Conservation (phyloP, 352 stramenopile species). For the Phytopythium sindhum region DNA sequence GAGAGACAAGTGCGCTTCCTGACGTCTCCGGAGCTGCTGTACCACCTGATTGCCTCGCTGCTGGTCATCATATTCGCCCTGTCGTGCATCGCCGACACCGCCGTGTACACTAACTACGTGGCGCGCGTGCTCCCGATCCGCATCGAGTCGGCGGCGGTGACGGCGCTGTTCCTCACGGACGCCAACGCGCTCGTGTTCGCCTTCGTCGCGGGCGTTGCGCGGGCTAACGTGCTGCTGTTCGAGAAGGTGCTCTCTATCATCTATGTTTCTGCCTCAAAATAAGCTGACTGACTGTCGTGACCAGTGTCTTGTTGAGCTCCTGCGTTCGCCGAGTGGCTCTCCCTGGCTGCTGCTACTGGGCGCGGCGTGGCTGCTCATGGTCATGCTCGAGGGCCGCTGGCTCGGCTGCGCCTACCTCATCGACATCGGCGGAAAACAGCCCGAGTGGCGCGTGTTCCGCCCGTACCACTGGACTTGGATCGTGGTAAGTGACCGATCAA, state of each 20-base stretch:
- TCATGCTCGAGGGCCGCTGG: slow-evolving; percentile 16
- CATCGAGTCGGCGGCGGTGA: slow-evolving; percentile 2
- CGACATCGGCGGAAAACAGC: background rate
- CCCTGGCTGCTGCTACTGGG: slow-evolving; percentile 14
- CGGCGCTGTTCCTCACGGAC: slow-evolving; percentile 8
- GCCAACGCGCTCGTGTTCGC: slow-evolving; percentile 21
- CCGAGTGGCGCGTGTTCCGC: slow-evolving; percentile 4
- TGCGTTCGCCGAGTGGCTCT: background rate
- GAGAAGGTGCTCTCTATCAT: slow-evolving; percentile 26
- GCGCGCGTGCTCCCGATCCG: background rate
- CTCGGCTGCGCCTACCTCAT: slow-evolving; percentile 7
- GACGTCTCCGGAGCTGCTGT: slow-evolving; percentile 8
- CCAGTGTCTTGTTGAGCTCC: slow-evolving; percentile 18
- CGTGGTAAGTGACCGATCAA: slow-evolving; percentile 6
- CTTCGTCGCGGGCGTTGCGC: slow-evolving; percentile 20
- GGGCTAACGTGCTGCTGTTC: slow-evolving; percentile 20
- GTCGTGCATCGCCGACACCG: slow-evolving; percentile 16
- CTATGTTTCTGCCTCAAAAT: background rate
- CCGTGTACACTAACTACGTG: slow-evolving; percentile 5
- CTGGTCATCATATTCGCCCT: slow-evolving; percentile 15
- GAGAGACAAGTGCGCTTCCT: slow-evolving; percentile 3
- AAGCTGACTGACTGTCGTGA: background rate
- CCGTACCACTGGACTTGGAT: slow-evolving; percentile 16
- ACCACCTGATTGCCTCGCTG: slow-evolving; percentile 13
- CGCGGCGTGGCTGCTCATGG: slow-evolving; percentile 17